Base-by-base conservation (phyloP, 352 stramenopile genomes). In the Phytophthora kernoviae region DNA sequence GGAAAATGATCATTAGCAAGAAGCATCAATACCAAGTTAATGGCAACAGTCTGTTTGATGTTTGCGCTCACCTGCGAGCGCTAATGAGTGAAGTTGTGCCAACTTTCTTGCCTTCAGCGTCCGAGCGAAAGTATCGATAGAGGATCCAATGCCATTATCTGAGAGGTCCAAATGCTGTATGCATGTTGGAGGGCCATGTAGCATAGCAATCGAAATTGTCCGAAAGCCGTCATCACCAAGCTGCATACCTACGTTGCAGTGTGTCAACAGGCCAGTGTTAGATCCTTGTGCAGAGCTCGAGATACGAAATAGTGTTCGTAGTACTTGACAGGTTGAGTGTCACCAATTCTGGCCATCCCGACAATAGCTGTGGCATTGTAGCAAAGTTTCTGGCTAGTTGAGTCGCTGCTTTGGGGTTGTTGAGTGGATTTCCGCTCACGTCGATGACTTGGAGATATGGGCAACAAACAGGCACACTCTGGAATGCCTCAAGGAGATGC, bases 101-200 rank as follows among this genome's bases (percentile, higher is more conserved):
- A 77, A 27, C 10, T 66, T 62, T 1, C 33, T 26, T 4, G 33
- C 43, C 33, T 34, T 26, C 54, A 84, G 15, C 12, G 33, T 53
- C 7, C 42, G 48, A 26, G 46, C 49, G 9, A 84, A 73, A n/a
- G 18, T 46, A 15, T 74, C 56, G 4, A 81, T 65, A 2, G 69
- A 67, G 5, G 49, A 54, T 27, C 36, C 24, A 20, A 78, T 65
- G 1, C 17, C 34, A 34, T 84, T 84, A 21, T 62, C 49, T 21
- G 65, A 76, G 7, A 81, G 12, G 18, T 84, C 72, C 22, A 81
- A 58, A 37, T 70, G 30, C 27, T 57, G 43, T 0, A 81, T 40
- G 9, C 18, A 27, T 15, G 22, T 65, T 32, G 27, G 11, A 43
- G 43, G 44, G 6, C 34, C 39, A 41, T 55, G n/a, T 17, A 53